Conservation (phyloP, 306 rosid species). For the Pueraria montana region DNA sequence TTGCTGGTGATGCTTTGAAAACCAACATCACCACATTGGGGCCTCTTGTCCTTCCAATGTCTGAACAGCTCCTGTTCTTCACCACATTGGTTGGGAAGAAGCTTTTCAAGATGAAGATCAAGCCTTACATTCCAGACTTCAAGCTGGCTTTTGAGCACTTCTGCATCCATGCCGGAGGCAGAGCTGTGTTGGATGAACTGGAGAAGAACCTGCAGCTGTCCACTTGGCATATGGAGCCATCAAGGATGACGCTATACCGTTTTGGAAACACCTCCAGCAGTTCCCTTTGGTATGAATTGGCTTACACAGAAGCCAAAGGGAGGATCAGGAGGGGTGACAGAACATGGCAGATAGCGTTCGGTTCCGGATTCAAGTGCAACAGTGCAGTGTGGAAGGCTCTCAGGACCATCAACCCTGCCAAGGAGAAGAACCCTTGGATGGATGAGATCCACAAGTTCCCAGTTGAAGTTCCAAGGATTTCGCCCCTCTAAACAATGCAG, state of each 20-base stretch:
- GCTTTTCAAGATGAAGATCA: conserved; percentile 81
- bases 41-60: conserved; percentile 86
- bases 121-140: conserved; percentile 88
- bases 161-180: conserved; percentile 88
- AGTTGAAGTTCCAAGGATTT: conserved; percentile 76
- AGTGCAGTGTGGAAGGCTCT: conserved; percentile 93
- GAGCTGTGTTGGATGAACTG: conserved; percentile 84
- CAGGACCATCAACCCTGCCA: conserved; percentile 70
- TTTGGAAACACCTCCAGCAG: conserved; percentile 94
- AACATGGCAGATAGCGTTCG: conserved; percentile 91
- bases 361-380: conserved; percentile 93
- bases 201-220: conserved; percentile 87
- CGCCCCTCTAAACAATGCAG: conserved; percentile 50
- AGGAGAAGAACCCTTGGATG: conserved; percentile 88
- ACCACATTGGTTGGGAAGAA: conserved; percentile 75
- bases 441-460: conserved; percentile 74
- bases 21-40: conserved; percentile 88
- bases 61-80: conserved; percentile 83
- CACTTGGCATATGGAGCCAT: conserved; percentile 93
- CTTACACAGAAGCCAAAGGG: conserved; percentile 81
- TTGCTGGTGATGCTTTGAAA: conserved; percentile 90
- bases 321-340: conserved; percentile 83
- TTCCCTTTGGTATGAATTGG: conserved; percentile 87
- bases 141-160: conserved; percentile 89
- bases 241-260: conserved; percentile 85